Conservation (phyloP, 495 filamentous ascomycete genomes). For the Beverwykella pulmonaria region DNA sequence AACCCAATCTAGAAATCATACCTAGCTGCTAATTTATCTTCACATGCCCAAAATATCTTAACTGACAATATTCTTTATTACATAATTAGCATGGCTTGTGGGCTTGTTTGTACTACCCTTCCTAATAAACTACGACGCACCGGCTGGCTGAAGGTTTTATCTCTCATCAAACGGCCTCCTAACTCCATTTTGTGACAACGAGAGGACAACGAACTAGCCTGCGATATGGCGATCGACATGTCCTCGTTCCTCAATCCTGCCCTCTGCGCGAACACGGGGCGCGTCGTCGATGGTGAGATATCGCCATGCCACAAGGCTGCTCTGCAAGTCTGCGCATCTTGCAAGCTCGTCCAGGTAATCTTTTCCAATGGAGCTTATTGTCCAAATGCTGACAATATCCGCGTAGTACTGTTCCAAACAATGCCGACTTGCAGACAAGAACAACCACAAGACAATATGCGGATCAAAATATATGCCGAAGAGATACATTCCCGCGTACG, state of each 20-base stretch:
- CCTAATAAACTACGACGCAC: too few relatives aligned
- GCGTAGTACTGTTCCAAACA: conserved; percentile 46
- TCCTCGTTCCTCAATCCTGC: conserved; percentile 5
- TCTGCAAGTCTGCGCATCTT: conserved; percentile 10
- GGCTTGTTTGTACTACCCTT: too few relatives aligned
- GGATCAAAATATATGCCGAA: conserved; percentile 41
- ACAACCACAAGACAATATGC: conserved; percentile 46
- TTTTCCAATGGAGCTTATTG: neutral
- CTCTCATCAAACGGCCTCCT: too few relatives aligned
- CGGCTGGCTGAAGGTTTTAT: too few relatives aligned
- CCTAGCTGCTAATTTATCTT: too few relatives aligned
- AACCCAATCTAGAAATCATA: too few relatives aligned
- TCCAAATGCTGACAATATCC: neutral
- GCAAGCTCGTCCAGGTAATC: conserved; percentile 29
- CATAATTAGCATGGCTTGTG: too few relatives aligned
- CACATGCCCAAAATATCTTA: too few relatives aligned
- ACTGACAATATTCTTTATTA: too few relatives aligned
- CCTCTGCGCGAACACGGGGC: conserved; percentile 15
- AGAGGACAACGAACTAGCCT: too few relatives aligned
- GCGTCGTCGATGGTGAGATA: conserved; percentile 1
- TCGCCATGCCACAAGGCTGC: conserved; percentile 10
- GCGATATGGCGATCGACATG: neutral
- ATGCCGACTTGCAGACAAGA: conserved; percentile 49
- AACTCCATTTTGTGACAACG: too few relatives aligned
- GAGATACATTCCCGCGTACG: conserved; percentile 41